Conservation (phyloP, 768 basidiomycete genomes). For the Imleria badia region DNA sequence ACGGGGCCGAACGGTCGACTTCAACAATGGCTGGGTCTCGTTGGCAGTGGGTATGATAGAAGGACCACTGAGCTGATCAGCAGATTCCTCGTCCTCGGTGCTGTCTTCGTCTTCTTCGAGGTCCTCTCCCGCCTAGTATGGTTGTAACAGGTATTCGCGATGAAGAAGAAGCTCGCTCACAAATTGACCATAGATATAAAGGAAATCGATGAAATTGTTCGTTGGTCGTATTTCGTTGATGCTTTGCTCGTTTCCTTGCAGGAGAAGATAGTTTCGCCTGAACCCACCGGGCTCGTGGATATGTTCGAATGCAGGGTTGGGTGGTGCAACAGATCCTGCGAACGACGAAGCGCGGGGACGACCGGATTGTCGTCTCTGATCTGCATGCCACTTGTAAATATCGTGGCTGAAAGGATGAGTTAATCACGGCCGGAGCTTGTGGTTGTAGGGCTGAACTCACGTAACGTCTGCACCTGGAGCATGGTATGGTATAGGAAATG, state of each 20-base stretch:
- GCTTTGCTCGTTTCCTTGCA: constrained; percentile 69
- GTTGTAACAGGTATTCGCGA: constrained; percentile 1
- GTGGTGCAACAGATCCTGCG: constrained; percentile 49
- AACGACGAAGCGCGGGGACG: constrained; percentile 74
- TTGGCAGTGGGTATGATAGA: constrained; percentile 13
- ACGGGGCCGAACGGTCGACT: constrained; percentile 37
- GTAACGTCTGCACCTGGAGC: constrained; percentile 90
- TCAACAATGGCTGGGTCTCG: constrained; percentile 62
- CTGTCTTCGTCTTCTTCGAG: constrained; percentile 83
- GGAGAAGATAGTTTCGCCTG: constrained; percentile 80
- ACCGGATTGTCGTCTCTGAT: constrained; percentile 57
- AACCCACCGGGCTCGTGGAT: constrained; percentile 97
- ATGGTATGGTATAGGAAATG: constrained; percentile 87
- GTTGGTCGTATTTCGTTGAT: constrained; percentile 59
- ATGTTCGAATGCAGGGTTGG: constrained; percentile 83
- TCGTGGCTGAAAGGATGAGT: constrained; percentile 57
- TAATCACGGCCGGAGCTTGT: constrained; percentile 15
- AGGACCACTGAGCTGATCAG: constrained; percentile 24
- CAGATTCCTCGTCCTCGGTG: constrained; percentile 53
- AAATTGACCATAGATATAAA: constrained; percentile 94
- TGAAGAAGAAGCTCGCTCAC: constrained; percentile 47
- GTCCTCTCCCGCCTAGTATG: constrained; percentile 80
- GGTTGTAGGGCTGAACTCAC: constrained; percentile 49
- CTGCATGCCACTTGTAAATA: constrained; percentile 94
- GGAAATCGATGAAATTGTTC: constrained; percentile 91